Evolutionary conservation across 345 rosid species (phyloP), one percentile per base, ranked within the genome.

Genomic region (Salix exigua): DNA sequence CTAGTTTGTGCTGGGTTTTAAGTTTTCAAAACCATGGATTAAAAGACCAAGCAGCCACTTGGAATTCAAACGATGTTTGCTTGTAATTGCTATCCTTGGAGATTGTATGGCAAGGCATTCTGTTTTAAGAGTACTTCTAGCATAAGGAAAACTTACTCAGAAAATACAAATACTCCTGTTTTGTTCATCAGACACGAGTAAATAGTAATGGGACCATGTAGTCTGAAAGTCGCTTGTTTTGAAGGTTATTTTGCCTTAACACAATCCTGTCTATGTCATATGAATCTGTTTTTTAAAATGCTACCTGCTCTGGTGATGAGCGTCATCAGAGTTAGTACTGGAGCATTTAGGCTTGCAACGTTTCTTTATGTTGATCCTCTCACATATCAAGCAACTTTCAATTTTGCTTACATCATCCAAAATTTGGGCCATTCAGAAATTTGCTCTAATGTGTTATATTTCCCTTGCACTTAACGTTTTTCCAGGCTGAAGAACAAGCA

Each of bases 401-500:
- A 2, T 28, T 28, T 30, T 63, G 23, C 0, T 73, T 33, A 25
- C 33, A 21, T 73, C 10, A 70, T 72, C 63, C 67, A 18, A 7
- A 48, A 53, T 73, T 72, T 18, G 19, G 13, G 14, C 16, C 26
- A 12, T 10, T 40, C 51, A 6, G 37, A 61, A 63, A 58, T 38
- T 63, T 60, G 6, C 30, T 51, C 13, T 12, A 26, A 63, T 75
- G 13, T 66, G 67, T 9, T 25, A n/a, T 11, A 38, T 71, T 44
- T 58, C 26, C 48, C 51, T 48, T 64, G 26, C 66, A 68, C 48
- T 65, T 78, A 61, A 21, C 44, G 30, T 61, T 30, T 82, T 80
- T 19, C 87, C 87, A 91, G 97, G 94, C 89, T 25, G 94, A 91
- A 74, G 97, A 91, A 80, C 82, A 85, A 80, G 91, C 94, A 6